Conservation (phyloP, 2,329 filamentous ascomycete species). For the Neonectria coccinea region DNA sequence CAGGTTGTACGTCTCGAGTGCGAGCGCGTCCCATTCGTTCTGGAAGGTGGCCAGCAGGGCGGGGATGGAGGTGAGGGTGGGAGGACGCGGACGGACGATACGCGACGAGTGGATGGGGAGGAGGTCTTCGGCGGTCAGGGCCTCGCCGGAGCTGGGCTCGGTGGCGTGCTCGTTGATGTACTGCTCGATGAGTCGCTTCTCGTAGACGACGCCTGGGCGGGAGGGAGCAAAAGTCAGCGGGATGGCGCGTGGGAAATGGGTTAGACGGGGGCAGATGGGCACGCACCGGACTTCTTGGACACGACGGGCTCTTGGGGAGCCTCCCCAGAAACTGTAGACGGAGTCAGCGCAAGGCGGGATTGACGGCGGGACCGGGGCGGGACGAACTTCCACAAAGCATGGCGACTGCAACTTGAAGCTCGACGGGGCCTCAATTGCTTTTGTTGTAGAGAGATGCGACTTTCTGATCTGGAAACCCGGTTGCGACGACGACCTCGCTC, state of each 20-base stretch:
- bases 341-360: conserved; percentile 31
- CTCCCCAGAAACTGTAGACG: conserved; percentile 86
- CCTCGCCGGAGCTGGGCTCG: conserved; percentile 90
- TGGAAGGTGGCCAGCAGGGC: conserved; percentile 94
- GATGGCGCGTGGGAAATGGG: background rate
- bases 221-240: conserved; percentile 29
- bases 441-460: conserved; percentile 40
- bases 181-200: conserved; percentile 93
- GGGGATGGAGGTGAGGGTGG: conserved; percentile 94
- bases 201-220: conserved; percentile 82
- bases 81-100: conserved; percentile 88
- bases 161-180: conserved; percentile 94
- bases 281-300: conserved; percentile 91
- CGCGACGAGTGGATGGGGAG: conserved; percentile 86
- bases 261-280: conserved; percentile 11
- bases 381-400: conserved; percentile 64
- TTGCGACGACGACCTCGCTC: conserved; percentile 42
- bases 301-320: conserved; percentile 94
- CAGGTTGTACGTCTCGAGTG: conserved; percentile 90
- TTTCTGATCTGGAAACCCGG: conserved; percentile 40
- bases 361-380: background rate
- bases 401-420: conserved; percentile 47
- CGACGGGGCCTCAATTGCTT: conserved; percentile 47
- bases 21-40: conserved; percentile 96
- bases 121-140: conserved; percentile 85